Evolutionary conservation across 2,329 filamentous ascomycete genomes (phyloP).

Genomic region (Capronia coronata): DNA sequence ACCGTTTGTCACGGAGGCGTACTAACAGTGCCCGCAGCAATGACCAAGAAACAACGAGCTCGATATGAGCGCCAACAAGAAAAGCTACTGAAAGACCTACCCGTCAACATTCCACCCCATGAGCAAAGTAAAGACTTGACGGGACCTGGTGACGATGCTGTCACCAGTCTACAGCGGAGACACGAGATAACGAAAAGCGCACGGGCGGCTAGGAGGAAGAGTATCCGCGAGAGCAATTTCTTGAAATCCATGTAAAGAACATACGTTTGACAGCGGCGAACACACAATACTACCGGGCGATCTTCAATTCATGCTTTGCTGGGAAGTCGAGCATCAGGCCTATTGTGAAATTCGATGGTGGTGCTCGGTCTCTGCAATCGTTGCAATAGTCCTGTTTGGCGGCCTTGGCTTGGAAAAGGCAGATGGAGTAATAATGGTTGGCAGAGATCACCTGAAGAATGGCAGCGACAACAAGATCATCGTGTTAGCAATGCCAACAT

Average conservation of each 20-base stretch:
- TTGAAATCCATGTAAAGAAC: slow-evolving; percentile 40
- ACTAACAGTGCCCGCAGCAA: slow-evolving; percentile 13
- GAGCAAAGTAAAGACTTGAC: slow-evolving; percentile 43
- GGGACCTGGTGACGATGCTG: slow-evolving; percentile 35
- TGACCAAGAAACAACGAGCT: slow-evolving; percentile 45
- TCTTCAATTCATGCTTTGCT: background rate
- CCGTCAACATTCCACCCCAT: slow-evolving; percentile 40
- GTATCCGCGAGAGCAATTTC: slow-evolving; percentile 44
- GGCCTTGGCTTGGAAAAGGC: no score
- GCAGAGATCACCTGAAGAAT: no score
- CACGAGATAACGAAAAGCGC: slow-evolving; percentile 41
- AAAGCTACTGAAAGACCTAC: slow-evolving; percentile 35
- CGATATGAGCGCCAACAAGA: slow-evolving; percentile 44
- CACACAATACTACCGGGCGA: background rate
- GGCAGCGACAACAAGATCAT: no score
- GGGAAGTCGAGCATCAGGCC: no score
- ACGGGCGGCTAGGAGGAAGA: slow-evolving; percentile 41
- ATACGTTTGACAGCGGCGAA: background rate
- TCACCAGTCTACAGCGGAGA: slow-evolving; percentile 35
- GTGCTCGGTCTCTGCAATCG: no score
- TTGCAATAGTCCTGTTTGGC: no score
- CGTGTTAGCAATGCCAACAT: no score
- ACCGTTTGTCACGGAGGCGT: no score
- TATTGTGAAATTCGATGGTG: no score
- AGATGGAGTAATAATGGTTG: no score